Conservation (phyloP, 192 early-diverging fungal species). For the Entomortierella chlamydospora region DNA sequence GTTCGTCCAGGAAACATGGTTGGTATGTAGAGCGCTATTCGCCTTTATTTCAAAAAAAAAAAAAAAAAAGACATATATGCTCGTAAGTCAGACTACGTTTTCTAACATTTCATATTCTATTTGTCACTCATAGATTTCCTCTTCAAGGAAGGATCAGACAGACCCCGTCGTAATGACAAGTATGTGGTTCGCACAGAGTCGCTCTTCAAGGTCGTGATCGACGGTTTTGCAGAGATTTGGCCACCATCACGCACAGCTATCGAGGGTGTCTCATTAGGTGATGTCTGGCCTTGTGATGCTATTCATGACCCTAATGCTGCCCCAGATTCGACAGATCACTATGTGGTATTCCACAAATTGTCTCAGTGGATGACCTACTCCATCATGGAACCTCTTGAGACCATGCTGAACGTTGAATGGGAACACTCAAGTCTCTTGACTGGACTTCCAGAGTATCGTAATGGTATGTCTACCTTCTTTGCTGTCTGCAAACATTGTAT, state of each 20-base stretch:
- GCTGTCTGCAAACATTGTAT: not conserved
- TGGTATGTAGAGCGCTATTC: slow-evolving; percentile 41
- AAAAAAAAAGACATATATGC: not conserved
- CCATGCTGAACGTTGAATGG: slow-evolving; percentile 56
- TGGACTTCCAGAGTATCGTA: slow-evolving; percentile 87
- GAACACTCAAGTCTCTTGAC: slow-evolving; percentile 77
- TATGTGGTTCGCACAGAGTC: slow-evolving; percentile 72
- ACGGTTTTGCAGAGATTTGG: slow-evolving; percentile 88
- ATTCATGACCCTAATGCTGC: slow-evolving; percentile 44
- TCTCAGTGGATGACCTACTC: slow-evolving; percentile 98
- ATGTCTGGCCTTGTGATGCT: slow-evolving; percentile 87
- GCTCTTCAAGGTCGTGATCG: slow-evolving; percentile 84
- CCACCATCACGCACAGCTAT: slow-evolving; percentile 82
- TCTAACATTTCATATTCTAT: not conserved
- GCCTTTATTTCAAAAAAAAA: not conserved
- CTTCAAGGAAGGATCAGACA: slow-evolving; percentile 63
- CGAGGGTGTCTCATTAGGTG: slow-evolving; percentile 84
- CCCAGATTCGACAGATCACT: slow-evolving; percentile 50
- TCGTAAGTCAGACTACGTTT: not conserved
- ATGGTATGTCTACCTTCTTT: slow-evolving; percentile 58
- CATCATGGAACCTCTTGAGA: slow-evolving; percentile 82
- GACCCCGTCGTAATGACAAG: slow-evolving; percentile 59
- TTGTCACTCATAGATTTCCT: slow-evolving; percentile 68
- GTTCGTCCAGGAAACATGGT: slow-evolving; percentile 87
- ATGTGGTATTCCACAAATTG: slow-evolving; percentile 92